Evolutionary conservation across 2,329 filamentous ascomycete genomes (phyloP).

Genomic region (Gremmenia infestans): DNA sequence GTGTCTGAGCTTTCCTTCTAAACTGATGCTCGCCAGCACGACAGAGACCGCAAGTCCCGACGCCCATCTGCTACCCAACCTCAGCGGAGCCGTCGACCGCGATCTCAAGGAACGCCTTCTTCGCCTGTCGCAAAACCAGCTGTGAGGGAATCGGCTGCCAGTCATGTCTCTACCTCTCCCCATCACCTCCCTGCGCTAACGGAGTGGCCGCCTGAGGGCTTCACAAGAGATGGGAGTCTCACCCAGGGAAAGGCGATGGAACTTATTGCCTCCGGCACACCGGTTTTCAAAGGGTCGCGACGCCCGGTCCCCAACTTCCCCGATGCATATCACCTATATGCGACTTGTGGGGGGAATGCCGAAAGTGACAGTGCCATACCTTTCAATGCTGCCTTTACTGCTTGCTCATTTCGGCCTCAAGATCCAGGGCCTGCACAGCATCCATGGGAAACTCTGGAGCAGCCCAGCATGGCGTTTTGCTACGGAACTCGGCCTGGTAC

Average conservation of each 20-base stretch:
- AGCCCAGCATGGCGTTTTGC: constrained; percentile 65
- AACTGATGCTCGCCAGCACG: constrained; percentile 3
- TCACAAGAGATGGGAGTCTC: constrained; percentile 46
- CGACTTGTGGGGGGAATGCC: constrained; percentile 43
- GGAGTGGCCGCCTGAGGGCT: constrained; percentile 53
- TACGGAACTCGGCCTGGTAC: constrained; percentile 65
- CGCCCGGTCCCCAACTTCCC: constrained; percentile 47
- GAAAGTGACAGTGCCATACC: constrained; percentile 20
- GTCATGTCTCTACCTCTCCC: not conserved
- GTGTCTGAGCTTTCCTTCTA: constrained; percentile 4
- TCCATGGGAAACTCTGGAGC: constrained; percentile 69
- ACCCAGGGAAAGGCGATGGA: constrained; percentile 50
- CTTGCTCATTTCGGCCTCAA: constrained; percentile 21
- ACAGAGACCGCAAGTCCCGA: constrained; percentile 25
- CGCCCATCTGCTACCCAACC: not conserved
- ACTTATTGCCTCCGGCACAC: constrained; percentile 53
- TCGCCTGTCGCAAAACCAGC: not conserved
- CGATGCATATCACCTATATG: constrained; percentile 53
- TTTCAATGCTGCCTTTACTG: constrained; percentile 15
- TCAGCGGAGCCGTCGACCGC: not conserved
- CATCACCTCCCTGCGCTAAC: constrained; percentile 35
- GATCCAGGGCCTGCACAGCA: constrained; percentile 15
- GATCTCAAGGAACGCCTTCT: constrained; percentile 3
- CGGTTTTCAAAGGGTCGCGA: constrained; percentile 51
- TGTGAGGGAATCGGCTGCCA: not conserved